Conservation (phyloP, 1,284 basidiomycete genomes). For the Apiotrichum porosum region DNA sequence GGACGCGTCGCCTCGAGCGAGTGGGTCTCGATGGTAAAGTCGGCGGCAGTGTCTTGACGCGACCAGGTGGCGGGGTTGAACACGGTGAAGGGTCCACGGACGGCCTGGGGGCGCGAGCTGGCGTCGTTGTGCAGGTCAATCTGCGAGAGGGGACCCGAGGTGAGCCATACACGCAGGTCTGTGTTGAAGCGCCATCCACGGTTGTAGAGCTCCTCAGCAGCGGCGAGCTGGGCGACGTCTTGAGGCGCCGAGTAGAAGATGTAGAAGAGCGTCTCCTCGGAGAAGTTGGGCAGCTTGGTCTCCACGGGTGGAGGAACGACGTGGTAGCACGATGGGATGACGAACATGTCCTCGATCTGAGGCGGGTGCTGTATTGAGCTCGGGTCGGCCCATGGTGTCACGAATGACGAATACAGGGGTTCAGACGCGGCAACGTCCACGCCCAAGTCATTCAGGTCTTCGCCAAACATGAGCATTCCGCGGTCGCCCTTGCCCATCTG, state of each 20-base stretch:
- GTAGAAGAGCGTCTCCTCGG: constrained; percentile 96
- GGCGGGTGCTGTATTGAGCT: constrained; percentile 51
- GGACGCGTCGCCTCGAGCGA: constrained; percentile 37
- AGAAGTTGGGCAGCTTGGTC: constrained; percentile 80
- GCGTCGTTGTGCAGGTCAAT: constrained; percentile 25
- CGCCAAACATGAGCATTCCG: constrained; percentile 79
- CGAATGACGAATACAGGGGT: constrained; percentile 86
- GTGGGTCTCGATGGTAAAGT: constrained; percentile 38
- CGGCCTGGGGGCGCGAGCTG: constrained; percentile 13
- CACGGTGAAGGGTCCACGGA: constrained; percentile 42
- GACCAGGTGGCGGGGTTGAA: constrained; percentile 44
- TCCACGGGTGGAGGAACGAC: constrained; percentile 87
- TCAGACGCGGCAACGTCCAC: constrained; percentile 80
- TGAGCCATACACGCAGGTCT: constrained; percentile 89
- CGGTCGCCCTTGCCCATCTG: constrained; percentile 76
- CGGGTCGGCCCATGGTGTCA: constrained; percentile 95
- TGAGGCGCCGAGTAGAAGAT: constrained; percentile 96
- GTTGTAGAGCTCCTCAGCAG: constrained; percentile 94
- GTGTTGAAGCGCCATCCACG: constrained; percentile 99
- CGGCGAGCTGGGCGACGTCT: constrained; percentile 82
- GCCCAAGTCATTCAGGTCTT: constrained; percentile 87
- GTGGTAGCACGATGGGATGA: constrained; percentile 87
- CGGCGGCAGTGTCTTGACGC: constrained; percentile 37
- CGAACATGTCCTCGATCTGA: constrained; percentile 55
- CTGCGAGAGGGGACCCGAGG: constrained; percentile 55